Percentiles rank a stretch among this genome's conserved stretches.
Evolutionary conservation across 345 rosid genomes (phyloP).

Genomic region (Eutrema heterophyllum): DNA sequence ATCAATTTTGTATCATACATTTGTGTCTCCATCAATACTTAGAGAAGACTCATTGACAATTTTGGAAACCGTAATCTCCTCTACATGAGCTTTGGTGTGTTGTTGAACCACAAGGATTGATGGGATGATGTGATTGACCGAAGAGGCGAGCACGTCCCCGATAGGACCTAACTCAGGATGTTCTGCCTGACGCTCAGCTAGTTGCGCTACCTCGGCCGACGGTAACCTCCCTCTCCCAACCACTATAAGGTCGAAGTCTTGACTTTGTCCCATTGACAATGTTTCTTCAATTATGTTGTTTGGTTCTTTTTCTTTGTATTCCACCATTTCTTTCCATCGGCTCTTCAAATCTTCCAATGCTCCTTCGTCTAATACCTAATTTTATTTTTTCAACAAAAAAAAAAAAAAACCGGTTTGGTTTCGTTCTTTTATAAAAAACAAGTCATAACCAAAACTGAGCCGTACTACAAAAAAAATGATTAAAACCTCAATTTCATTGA

Average conservation of each 20-base stretch:
- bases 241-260: conserved; percentile 54
- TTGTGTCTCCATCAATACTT: conserved; percentile 18
- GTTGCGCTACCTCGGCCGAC: conserved; percentile 38
- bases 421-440: background rate
- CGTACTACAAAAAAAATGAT: too few species aligned
- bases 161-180: conserved; percentile 41
- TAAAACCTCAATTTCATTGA: too few species aligned
- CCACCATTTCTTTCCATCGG: conserved; percentile 43
- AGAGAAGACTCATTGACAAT: conserved; percentile 16
- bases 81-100: conserved; percentile 42
- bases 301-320: conserved; percentile 42
- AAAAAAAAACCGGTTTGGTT: background rate
- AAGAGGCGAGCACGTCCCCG: conserved; percentile 44
- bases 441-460: background rate
- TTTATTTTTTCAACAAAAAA: background rate
- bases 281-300: conserved; percentile 48
- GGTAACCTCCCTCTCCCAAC: conserved; percentile 82
- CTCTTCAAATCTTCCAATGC: conserved; percentile 43
- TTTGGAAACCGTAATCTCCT: conserved; percentile 43
- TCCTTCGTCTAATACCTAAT: conserved; percentile 53
- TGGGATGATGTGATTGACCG: conserved; percentile 22
- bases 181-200: conserved; percentile 47
- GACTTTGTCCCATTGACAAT: conserved; percentile 48
- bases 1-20: background rate
- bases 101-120: conserved; percentile 47